These are phyloP conservation scores for Glaciozyma martinii DNA, from an alignment of 768 basidiomycete species.

Conservation along the genomic window DNA sequence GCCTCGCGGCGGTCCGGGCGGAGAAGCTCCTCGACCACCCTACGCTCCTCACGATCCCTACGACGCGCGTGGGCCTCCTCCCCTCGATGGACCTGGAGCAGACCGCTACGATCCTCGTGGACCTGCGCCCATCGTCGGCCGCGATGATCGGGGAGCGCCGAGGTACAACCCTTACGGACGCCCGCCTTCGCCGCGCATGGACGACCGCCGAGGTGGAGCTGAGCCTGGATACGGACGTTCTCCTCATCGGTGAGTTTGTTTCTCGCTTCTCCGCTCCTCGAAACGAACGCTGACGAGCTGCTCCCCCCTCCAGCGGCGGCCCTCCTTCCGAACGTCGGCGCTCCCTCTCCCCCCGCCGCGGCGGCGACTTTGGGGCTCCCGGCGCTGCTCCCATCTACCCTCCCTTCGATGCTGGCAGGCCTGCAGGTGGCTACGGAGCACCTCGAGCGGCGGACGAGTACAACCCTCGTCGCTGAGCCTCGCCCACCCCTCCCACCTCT, in stretches of 20 bases:
- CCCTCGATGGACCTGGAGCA: background rate
- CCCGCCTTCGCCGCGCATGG: background rate
- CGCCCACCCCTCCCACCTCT: background rate
- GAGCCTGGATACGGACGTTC: conserved; percentile 14
- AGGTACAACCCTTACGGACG: conserved; percentile 18
- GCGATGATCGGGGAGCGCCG: background rate
- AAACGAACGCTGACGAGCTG: background rate
- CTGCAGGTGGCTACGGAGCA: conserved; percentile 10
- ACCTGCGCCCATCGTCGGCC: background rate
- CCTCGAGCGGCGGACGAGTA: conserved; percentile 13
- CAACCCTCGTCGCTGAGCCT: conserved; percentile 11
- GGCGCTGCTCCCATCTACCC: conserved; percentile 9
- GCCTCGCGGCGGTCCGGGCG: conserved; percentile 9
- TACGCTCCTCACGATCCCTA: conserved; percentile 24
- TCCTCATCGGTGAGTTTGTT: conserved; percentile 14
- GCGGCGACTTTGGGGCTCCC: conserved; percentile 7
- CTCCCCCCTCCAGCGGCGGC: background rate
- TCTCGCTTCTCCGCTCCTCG: background rate
- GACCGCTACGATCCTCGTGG: background rate
- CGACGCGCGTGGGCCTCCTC: conserved; percentile 17
- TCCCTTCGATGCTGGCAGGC: conserved; percentile 7
- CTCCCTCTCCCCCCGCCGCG: conserved; percentile 26
- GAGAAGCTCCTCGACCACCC: conserved; percentile 11
- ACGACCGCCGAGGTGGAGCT: conserved; percentile 3
- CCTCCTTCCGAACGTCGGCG: conserved; percentile 21